Conservation (phyloP, 2,329 filamentous ascomycete genomes). For the Diplodia sapinea region DNA sequence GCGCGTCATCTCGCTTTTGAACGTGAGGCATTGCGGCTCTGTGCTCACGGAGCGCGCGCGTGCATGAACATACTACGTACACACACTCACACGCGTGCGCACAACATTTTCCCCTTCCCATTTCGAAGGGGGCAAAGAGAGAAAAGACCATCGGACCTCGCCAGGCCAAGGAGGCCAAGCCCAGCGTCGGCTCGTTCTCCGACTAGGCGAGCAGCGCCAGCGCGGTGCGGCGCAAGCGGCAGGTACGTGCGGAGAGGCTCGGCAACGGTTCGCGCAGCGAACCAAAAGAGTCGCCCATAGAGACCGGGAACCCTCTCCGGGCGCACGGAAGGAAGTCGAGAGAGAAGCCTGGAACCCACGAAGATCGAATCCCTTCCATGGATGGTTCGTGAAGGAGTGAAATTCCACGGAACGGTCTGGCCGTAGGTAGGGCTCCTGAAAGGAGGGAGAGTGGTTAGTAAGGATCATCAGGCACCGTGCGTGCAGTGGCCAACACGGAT, state of each 20-base stretch:
- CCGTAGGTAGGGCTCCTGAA: constrained; percentile 3
- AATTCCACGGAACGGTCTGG: constrained; percentile 1
- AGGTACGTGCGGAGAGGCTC: constrained; percentile 5
- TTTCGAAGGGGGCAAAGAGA: background rate
- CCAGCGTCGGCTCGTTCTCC: background rate
- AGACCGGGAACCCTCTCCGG: background rate
- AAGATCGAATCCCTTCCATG: background rate
- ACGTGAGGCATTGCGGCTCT: constrained; percentile 5
- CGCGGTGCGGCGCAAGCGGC: background rate
- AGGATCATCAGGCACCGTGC: constrained; percentile 21
- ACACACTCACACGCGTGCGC: background rate
- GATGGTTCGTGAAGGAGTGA: background rate
- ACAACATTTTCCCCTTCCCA: background rate
- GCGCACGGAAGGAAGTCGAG: background rate
- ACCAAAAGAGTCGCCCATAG: background rate
- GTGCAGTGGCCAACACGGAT: constrained; percentile 18
- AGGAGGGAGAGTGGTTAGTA: constrained; percentile 8
- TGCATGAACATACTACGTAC: background rate
- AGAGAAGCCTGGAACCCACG: background rate
- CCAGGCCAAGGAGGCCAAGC: constrained; percentile 1
- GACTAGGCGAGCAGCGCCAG: background rate
- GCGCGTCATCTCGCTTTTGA: constrained; percentile 26
- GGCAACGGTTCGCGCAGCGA: constrained; percentile 1
- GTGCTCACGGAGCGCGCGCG: background rate
- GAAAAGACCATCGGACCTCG: background rate